phyloP scores from a whole-genome alignment of 208 protist genomes.

The Zelonia costaricensis region DNA sequence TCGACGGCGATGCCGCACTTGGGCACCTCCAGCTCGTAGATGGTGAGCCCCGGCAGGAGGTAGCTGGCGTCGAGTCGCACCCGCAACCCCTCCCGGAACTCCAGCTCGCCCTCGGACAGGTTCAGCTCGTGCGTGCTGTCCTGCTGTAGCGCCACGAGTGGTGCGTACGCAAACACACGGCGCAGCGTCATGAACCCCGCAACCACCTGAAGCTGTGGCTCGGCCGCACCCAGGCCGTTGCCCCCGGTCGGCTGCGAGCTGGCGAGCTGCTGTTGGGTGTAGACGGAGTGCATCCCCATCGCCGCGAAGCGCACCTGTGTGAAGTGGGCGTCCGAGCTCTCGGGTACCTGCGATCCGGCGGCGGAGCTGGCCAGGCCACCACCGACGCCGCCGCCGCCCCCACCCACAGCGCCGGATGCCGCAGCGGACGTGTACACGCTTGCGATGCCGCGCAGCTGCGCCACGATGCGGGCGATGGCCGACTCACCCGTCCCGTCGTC shows the following conservation, averaged over 20 bases:
- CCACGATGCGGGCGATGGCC: slow-evolving; percentile 14
- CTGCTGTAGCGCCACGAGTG: slow-evolving; percentile 1
- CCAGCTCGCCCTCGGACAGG: slow-evolving; percentile 1
- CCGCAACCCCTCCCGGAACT: slow-evolving; percentile 21
- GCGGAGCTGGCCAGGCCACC: no score
- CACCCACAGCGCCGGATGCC: background rate
- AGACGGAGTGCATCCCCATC: slow-evolving; percentile 8
- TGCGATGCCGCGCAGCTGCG: slow-evolving; percentile 9
- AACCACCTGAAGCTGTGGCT: slow-evolving; percentile 6
- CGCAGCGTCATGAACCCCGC: slow-evolving; percentile 32
- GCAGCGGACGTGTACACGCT: background rate
- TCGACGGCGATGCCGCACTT: slow-evolving; percentile 35
- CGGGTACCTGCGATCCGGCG: no score
- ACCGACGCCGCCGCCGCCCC: no score
- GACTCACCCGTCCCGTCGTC: slow-evolving; percentile 10
- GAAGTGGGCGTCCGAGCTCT: slow-evolving; percentile 20
- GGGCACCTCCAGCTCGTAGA: slow-evolving; percentile 79
- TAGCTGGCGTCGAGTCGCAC: slow-evolving; percentile 30
- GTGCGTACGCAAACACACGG: slow-evolving; percentile 34
- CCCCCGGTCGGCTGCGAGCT: background rate
- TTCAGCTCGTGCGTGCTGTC: background rate
- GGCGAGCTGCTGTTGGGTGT: slow-evolving; percentile 10
- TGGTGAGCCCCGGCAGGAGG: slow-evolving; percentile 20
- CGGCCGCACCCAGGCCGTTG: background rate
- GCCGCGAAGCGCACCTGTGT: slow-evolving; percentile 25